These are phyloP conservation scores for Delonix regia DNA, from an alignment of 306 rosid genomes.

Conservation along the genomic window DNA sequence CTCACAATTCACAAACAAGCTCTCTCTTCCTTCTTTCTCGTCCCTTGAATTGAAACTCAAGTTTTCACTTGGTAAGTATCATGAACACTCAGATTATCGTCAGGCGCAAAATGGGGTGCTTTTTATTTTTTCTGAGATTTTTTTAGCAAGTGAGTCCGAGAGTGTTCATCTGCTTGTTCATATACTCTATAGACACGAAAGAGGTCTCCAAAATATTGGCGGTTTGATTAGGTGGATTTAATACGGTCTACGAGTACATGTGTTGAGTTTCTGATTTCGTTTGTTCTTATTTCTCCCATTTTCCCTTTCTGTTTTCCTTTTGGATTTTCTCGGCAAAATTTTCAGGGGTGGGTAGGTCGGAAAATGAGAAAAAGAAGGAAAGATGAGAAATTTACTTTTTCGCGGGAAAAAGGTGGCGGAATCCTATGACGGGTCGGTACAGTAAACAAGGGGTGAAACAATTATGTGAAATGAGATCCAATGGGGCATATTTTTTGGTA, in stretches of 20 bases:
- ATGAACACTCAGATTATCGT: background rate
- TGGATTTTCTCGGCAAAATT: background rate
- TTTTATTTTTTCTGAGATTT: background rate
- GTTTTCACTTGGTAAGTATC: background rate
- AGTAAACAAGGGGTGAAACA: background rate
- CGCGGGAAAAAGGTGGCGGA: background rate
- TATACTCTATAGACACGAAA: background rate
- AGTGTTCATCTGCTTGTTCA: background rate
- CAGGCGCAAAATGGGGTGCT: background rate
- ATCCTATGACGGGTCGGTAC: background rate
- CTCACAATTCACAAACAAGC: background rate
- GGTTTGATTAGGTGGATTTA: background rate
- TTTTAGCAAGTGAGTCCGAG: background rate
- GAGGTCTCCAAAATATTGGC: too few relatives aligned
- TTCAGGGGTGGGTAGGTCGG: background rate
- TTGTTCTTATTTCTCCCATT: background rate
- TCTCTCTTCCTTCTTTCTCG: background rate
- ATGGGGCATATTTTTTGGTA: background rate
- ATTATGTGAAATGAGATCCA: background rate
- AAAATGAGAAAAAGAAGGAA: background rate
- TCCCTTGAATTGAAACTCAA: background rate
- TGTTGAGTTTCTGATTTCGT: background rate
- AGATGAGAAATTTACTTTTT: background rate
- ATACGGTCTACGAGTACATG: background rate
- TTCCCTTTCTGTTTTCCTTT: background rate